Conservation (phyloP, 2,329 filamentous ascomycete genomes). For the Cercospora sojina region DNA sequence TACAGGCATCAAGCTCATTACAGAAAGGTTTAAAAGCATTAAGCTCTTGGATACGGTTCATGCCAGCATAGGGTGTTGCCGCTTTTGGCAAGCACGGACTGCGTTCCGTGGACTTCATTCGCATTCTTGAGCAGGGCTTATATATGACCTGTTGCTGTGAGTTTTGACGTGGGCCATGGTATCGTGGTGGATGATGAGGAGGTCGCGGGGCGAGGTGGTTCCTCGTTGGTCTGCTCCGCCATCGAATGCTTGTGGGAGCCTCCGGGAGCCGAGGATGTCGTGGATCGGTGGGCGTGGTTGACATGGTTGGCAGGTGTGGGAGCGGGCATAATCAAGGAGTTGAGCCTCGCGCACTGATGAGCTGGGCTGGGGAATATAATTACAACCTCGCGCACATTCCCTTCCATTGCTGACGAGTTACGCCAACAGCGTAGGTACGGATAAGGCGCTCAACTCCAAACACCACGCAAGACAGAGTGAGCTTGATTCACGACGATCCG, state of each 20-base stretch:
- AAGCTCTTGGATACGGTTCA: not conserved
- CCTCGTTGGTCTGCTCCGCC: not conserved
- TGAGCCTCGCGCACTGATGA: not conserved
- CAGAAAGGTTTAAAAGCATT: not conserved
- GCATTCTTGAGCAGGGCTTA: not conserved
- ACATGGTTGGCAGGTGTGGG: not conserved
- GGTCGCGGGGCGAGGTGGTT: not conserved
- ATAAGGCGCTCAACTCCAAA: not conserved
- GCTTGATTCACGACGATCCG: not conserved
- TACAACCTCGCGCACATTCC: not conserved
- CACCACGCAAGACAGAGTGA: not conserved
- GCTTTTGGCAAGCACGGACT: not conserved
- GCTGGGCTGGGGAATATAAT: not conserved
- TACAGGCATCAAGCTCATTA: not conserved
- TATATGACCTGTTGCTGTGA: not conserved
- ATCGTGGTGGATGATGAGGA: not conserved
- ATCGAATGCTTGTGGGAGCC: not conserved
- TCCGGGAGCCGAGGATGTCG: not conserved
- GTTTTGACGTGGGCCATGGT: not conserved
- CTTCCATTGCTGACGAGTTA: not conserved
- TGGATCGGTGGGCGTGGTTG: not conserved
- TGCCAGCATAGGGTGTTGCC: not conserved
- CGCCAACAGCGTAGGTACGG: not conserved
- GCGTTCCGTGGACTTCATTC: not conserved
- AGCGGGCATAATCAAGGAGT: not conserved